Evolutionary conservation across 2,329 filamentous ascomycete genomes (phyloP), one percentile per base, ranked within the genome.

Genomic region (Cordyceps pruinosa): DNA sequence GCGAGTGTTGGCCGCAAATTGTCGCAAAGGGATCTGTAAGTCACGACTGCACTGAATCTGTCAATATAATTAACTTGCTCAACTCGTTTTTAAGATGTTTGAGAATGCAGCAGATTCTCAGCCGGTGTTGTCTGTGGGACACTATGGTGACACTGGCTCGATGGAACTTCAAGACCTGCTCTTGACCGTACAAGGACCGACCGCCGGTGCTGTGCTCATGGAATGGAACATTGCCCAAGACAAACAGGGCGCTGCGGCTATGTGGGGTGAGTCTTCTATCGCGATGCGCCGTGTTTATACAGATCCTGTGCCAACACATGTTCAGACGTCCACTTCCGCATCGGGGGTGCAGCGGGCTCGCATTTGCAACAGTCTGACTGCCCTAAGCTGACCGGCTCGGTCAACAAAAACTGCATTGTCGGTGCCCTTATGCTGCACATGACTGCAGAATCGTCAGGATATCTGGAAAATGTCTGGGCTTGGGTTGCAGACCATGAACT

Each of bases 141-240:
- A 72, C n/a, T 62, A 71, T 7, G 80, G 81, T 5, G 77, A 86
- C 30, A 68, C 67, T 10, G 84, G 84, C 13, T 70, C 66, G 8
- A 72, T 86, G 19, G 82, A 87, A 64, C 79, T 79, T 71, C 78
- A 77, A 1, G 83, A 87, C 61, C 75, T 84, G 64, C 74, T 87
- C 45, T 71, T 87, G 30, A 75, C 77, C 64, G 82, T 79, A 1
- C 69, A 75, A 59, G 82, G 82, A 2, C 72, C 77, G 19, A 73
- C 79, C 30, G 70, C 77, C 30, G 80, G 82, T 41, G 79, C 81
- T 1, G 74, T 83, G 5, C 68, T 86, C 6, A 77, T 86, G 53
- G 73, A 87, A 63, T 86, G 81, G 77, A 86, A 87, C 65, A 71
- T 85, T 15, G 72, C 66, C 5, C 69, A 47, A 70, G 30, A 62